Conservation (phyloP, 208 protist genomes). For the Crithidia bombi region DNA sequence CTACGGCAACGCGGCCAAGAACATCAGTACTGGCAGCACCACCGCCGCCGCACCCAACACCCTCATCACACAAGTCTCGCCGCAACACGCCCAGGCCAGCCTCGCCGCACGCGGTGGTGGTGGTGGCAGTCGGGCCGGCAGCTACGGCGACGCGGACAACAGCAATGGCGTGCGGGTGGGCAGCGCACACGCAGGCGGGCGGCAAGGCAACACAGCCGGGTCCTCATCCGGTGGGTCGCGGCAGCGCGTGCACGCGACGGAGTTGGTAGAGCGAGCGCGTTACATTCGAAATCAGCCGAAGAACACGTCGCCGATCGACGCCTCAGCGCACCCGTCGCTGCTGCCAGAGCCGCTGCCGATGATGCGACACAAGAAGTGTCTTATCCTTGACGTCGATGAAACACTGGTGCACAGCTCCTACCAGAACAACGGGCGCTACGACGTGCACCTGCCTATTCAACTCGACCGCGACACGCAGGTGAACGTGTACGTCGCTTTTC, state of each 20-base stretch:
- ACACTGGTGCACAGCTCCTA: conserved; percentile 90
- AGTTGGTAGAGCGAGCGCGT: conserved; percentile 51
- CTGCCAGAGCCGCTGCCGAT: conserved; percentile 52
- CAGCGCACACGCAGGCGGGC: conserved; percentile 10
- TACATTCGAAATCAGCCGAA: conserved; percentile 73
- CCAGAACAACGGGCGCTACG: conserved; percentile 56
- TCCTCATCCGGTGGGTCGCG: conserved; percentile 8
- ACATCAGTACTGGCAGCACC: not conserved
- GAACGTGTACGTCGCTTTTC: conserved; percentile 87
- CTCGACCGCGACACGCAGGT: conserved; percentile 56
- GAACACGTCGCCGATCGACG: conserved; percentile 83
- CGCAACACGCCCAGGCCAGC: not conserved
- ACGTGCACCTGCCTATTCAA: conserved; percentile 72
- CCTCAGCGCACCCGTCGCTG: conserved; percentile 62
- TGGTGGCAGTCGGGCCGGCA: conserved; percentile 4
- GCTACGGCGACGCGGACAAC: conserved; percentile 17
- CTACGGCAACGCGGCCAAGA: not conserved
- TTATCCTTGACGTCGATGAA: conserved; percentile 92
- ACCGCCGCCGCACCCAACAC: not conserved
- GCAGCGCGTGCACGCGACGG: conserved; percentile 49
- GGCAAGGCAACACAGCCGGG: conserved; percentile 10
- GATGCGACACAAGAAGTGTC: conserved; percentile 66
- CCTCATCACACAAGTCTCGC: conserved; percentile 30
- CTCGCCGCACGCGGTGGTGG: conserved; percentile 5
- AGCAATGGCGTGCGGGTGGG: not conserved